Base-by-base conservation (phyloP, 352 stramenopile species). In the Pythium utonaiense region DNA sequence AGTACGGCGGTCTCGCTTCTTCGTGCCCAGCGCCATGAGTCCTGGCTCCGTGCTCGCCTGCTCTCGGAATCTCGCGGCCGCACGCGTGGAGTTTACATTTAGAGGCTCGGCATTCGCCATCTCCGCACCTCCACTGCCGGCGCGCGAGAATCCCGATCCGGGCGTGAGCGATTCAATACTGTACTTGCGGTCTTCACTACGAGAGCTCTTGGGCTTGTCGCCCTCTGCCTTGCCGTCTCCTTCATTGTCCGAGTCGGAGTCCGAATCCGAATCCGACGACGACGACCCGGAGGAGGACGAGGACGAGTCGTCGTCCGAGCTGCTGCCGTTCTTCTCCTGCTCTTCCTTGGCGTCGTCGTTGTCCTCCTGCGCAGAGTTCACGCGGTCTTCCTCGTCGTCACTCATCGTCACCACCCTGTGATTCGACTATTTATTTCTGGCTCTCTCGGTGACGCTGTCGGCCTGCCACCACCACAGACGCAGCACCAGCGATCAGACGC, bases 1-100 rank as follows among this genome's bases (percentile, higher is more conserved):
- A n/a, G 86, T 92, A 21, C 86, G 83, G 56, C 86, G 81, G 50
- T 95, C 86, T 44, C 86, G 70, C 60, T 93, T 95, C 64, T 88
- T 88, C 16, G 86, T 95, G 42, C 82, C 82, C 9, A 95, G 67
- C n/a, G 86, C 70, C 77, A 91, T 91, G 64, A 95, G 64, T 6
- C 67, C 74, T 3, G 67, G 64, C 51, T 67, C 62, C 25, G 78
- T 73, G 53, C 73, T 80, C 47, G 45, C 57, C 42, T 87, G 63
- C 62, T 81, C 76, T 49, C 82, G 81, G 50, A 93, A 91, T 27
- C 85, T 78, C 30, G 74, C 70, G 0, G 74, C 81, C 13, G 83
- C 83, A 9, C 80, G 77, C 13, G 76, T 91, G 9, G 80, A 83
- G 42, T 93, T 91, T 3, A 93, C 82, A 48, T 90, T 87, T 16